Base-by-base conservation (phyloP, 257 asterid species). In the Verbena officinalis region DNA sequence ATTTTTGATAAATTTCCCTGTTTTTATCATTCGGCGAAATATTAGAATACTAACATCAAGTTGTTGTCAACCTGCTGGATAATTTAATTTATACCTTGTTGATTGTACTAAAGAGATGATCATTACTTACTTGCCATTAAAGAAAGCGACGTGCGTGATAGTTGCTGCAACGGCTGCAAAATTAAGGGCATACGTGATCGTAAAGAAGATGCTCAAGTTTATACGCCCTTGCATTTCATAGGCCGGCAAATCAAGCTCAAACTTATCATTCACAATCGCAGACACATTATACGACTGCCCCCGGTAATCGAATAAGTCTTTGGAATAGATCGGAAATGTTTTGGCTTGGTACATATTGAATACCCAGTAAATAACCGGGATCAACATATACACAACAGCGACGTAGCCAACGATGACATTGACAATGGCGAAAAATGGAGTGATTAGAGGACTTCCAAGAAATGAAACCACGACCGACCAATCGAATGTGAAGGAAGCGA, bases 131-230 rank as follows among this genome's bases (percentile, higher is more conserved):
- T 62, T 86, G 21, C 98, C 98, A 38, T 88, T 76, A 53, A 91
- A 91, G 31, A 80, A 0, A 9, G 71, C 87, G 7, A 91, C 98
- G n/a, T 91, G 98, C 27, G 75, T 55, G 11, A 88, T 61, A 54
- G 94, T 83, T 2, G 98, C 88, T 1, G 68, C 30, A 21, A 84
- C 83, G 0, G 83, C 71, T 0, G 98, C 98, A 31, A 91, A 88
- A 45, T 70, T 81, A 24, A 86, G 79, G 19, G 84, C 98, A 58
- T 91, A 91, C 0, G 83, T 7, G 3, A 89, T 20, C 1, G 83
- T 77, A 11, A 86, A 84, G 75, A 88, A 78, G 70, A 74, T 42
- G 53, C 87, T 73, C 59, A 91, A 69, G 55, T 83, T 61, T 27
- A 88, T 20, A 2, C 48, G 80, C 2, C 98, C 95, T 0, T 38